These are phyloP conservation scores for Huntiella abstrusa DNA, from an alignment of 2,329 filamentous ascomycete species.

Conservation along the genomic window DNA sequence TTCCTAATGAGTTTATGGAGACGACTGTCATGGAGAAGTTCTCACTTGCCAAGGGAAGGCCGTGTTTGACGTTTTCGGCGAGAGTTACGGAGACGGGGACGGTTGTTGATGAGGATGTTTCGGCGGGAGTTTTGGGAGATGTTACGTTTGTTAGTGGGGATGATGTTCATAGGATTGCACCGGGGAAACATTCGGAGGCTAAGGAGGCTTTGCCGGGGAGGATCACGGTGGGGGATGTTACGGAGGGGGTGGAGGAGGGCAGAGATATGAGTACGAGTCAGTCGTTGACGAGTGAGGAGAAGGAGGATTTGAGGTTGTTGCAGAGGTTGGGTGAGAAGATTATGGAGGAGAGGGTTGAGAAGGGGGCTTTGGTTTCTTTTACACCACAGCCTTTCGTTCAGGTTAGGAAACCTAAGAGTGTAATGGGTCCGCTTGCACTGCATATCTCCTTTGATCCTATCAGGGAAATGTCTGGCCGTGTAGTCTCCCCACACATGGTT, in stretches of 20 bases:
- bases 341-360: constrained; percentile 21
- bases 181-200: constrained; percentile 6
- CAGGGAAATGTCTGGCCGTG: constrained; percentile 14
- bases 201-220: neutral
- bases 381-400: neutral
- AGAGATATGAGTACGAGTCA: constrained; percentile 24
- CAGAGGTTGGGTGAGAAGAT: constrained; percentile 28
- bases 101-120: constrained; percentile 34
- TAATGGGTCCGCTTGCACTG: neutral
- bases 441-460: no score
- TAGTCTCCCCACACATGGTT: constrained; percentile 31
- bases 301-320: constrained; percentile 28
- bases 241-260: constrained; percentile 13
- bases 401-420: neutral
- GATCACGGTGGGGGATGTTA: constrained; percentile 13
- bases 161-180: constrained; percentile 26
- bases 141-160: constrained; percentile 39
- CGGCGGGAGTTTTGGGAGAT: constrained; percentile 31
- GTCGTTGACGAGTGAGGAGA: constrained; percentile 25
- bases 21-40: constrained; percentile 29
- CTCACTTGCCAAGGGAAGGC: constrained; percentile 32
- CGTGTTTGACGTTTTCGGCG: constrained; percentile 43
- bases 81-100: constrained; percentile 35
- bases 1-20: constrained; percentile 23
- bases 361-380: neutral